A percentile compares a stretch with the other conserved stretches of the same genome.
Conservation (phyloP, 169 alveolate species). For the Cyclospora cayetanensis region DNA sequence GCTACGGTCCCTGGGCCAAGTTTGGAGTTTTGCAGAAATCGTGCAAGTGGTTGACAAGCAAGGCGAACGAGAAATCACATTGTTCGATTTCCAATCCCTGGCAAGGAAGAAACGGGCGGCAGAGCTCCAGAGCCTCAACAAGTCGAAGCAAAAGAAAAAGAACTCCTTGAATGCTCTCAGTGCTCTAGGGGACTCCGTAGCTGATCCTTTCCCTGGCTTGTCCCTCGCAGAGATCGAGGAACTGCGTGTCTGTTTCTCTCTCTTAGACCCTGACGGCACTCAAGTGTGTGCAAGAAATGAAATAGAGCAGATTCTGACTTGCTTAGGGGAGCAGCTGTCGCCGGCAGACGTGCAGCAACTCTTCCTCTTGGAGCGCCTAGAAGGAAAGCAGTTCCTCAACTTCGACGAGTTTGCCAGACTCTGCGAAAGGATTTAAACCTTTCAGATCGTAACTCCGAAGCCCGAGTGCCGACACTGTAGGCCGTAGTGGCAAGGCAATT, state of each 20-base stretch:
- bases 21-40: slow-evolving; percentile 17
- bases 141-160: background rate
- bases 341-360: background rate
- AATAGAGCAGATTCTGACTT: background rate
- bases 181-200: background rate
- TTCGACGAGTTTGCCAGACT: slow-evolving; percentile 19
- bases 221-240: background rate
- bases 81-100: background rate
- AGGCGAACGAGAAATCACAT: background rate
- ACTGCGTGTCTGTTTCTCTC: slow-evolving; percentile 20
- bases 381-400: background rate
- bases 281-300: slow-evolving; percentile 16
- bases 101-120: slow-evolving; percentile 23
- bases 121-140: slow-evolving; percentile 5
- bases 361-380: background rate
- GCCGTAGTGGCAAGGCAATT: no score
- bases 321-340: slow-evolving; percentile 39
- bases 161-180: background rate
- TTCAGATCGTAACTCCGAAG: slow-evolving; percentile 9
- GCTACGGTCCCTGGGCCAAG: slow-evolving; percentile 57
- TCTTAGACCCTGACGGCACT: slow-evolving; percentile 23
- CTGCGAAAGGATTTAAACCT: background rate
- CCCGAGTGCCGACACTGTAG: slow-evolving; percentile 5
- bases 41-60: background rate
- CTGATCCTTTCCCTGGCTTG: background rate